Conservation (phyloP, 768 basidiomycete species). For the Leccinum broughii region DNA sequence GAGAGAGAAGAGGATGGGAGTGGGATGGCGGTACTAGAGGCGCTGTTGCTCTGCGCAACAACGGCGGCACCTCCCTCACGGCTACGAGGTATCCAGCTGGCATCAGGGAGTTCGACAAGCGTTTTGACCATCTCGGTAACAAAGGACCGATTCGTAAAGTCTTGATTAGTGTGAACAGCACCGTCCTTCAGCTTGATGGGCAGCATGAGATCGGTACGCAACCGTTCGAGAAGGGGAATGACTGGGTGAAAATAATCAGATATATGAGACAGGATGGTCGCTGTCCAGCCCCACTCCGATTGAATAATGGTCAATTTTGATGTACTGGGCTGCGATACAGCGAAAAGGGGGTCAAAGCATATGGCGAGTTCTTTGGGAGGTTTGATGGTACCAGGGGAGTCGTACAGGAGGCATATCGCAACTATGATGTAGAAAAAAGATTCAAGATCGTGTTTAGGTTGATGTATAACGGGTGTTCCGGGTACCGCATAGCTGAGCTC, state of each 20-base stretch:
- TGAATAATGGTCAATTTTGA: neutral
- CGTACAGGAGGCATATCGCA: neutral
- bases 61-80: neutral
- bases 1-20: neutral
- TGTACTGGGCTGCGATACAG: neutral
- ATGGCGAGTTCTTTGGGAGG: neutral
- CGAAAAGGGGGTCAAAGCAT: neutral
- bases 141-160: neutral
- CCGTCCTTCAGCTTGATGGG: neutral
- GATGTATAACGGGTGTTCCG: neutral
- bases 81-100: neutral
- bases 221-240: neutral
- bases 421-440: neutral
- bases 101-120: neutral
- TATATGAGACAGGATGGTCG: neutral
- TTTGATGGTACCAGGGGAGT: neutral
- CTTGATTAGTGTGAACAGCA: neutral
- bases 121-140: neutral
- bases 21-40: neutral
- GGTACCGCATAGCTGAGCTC: neutral
- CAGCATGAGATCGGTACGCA: neutral
- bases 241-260: neutral
- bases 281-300: neutral
- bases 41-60: neutral
- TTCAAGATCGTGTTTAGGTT: neutral